phyloP scores from a whole-genome alignment of 371 early-diverging fungal species.

The Rhizopus stolonifer region DNA sequence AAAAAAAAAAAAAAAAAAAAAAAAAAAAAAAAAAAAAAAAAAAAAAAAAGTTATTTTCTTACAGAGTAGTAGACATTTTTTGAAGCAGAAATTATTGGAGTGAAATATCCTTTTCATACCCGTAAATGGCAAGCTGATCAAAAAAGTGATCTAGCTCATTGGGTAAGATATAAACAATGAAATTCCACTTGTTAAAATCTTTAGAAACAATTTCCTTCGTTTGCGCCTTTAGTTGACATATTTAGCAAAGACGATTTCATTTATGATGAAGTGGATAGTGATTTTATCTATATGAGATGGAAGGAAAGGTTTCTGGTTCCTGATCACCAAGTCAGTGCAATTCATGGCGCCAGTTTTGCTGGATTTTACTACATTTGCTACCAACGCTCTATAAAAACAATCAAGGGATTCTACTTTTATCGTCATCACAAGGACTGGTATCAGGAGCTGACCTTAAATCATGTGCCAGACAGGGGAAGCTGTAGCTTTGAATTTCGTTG shows the following conservation, averaged over 20 bases:
- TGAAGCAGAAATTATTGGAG: conserved; percentile 78
- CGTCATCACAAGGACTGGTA: conserved; percentile 69
- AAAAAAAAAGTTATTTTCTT: neutral
- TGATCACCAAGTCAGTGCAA: conserved; percentile 82
- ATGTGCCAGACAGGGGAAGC: conserved; percentile 51
- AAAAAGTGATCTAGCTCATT: conserved; percentile 71
- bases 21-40: no score
- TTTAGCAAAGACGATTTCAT: conserved; percentile 70
- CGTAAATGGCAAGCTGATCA: conserved; percentile 84
- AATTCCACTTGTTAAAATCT: neutral
- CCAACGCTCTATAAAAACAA: conserved; percentile 69
- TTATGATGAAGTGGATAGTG: conserved; percentile 61
- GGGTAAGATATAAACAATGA: conserved; percentile 55
- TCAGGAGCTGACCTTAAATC: conserved; percentile 75
- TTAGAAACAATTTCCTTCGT: conserved; percentile 39
- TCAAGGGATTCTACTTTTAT: conserved; percentile 87
- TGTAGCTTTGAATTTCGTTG: conserved; percentile 65
- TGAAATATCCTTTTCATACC: conserved; percentile 74
- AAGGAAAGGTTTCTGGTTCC: conserved; percentile 96
- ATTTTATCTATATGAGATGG: conserved; percentile 94
- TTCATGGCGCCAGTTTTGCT: conserved; percentile 91
- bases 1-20: no score
- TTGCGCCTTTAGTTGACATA: conserved; percentile 48
- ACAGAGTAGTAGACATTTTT: conserved; percentile 70
- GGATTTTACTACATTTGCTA: conserved; percentile 95